A percentile compares a stretch with the other conserved stretches of the same genome.
Evolutionary conservation across 225 moss, liverwort and hornwort genomes (phyloP).

Genomic region (Sphagnum tenellum): DNA sequence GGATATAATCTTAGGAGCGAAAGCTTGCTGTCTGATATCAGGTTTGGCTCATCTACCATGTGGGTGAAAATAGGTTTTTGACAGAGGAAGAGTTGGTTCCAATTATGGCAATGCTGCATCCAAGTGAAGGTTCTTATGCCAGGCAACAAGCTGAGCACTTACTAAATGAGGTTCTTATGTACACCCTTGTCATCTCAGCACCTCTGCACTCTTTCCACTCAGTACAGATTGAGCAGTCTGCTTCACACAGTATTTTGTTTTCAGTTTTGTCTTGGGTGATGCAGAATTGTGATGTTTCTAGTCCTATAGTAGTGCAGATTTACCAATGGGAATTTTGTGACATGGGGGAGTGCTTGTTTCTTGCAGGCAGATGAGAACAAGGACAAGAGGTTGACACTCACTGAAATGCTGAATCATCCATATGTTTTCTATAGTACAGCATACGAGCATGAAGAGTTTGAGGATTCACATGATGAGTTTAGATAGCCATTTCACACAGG

Average conservation of each 20-base stretch:
- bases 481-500: constrained; percentile 15
- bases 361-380: constrained; percentile 60
- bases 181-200: no score
- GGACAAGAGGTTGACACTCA: constrained; percentile 47
- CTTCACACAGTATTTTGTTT: no score
- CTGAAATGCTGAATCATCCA: constrained; percentile 72
- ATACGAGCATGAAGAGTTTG: constrained; percentile 53
- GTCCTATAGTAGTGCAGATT: no score
- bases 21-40: no score
- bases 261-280: no score
- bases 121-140: constrained; percentile 62
- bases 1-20: no score
- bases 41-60: neutral
- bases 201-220: no score
- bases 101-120: constrained; percentile 51
- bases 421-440: constrained; percentile 75
- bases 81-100: constrained; percentile 52
- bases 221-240: no score
- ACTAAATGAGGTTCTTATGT: constrained; percentile 34
- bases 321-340: no score
- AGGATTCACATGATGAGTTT: constrained; percentile 67
- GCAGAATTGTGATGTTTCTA: no score
- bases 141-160: constrained; percentile 61
- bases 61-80: constrained; percentile 21
- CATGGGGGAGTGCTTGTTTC: no score